Evolutionary conservation across 2,329 filamentous ascomycete species (phyloP).

Genomic region (Beauveria australis): DNA sequence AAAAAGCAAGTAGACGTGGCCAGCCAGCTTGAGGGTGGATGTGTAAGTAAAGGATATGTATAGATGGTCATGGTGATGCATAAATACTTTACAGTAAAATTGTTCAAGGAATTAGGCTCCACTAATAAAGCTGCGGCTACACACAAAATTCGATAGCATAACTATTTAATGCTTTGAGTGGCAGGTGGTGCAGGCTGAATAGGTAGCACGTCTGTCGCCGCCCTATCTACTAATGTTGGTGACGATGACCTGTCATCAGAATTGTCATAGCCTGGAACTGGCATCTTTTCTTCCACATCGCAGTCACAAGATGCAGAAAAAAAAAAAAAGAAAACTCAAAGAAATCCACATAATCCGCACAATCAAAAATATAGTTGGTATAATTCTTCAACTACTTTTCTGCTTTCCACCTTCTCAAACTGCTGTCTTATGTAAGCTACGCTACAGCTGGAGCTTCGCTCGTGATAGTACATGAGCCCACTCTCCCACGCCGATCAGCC

Average conservation of each 20-base stretch:
- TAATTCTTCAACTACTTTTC: too few species aligned
- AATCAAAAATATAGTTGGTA: background rate
- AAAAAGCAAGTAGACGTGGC: constrained; percentile 13
- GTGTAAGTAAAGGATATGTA: background rate
- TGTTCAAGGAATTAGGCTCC: too few species aligned
- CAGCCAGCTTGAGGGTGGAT: background rate
- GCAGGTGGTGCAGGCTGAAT: too few species aligned
- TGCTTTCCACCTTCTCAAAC: background rate
- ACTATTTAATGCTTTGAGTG: too few species aligned
- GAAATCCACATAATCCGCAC: background rate
- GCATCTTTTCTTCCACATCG: background rate
- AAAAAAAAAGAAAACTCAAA: too few species aligned
- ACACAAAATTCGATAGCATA: too few species aligned
- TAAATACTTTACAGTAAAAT: too few species aligned
- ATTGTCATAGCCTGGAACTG: background rate
- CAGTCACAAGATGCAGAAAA: background rate
- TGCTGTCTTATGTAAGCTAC: constrained; percentile 6
- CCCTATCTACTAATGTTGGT: background rate
- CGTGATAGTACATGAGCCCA: background rate
- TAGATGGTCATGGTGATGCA: too few species aligned
- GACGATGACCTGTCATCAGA: background rate
- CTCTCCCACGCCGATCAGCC: background rate
- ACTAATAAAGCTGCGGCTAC: too few species aligned
- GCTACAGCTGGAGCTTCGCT: background rate
- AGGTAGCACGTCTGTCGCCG: background rate